A percentile compares a stretch with the other conserved stretches of the same genome.
Conservation (phyloP, 768 basidiomycete species). For the Pleurotus djamor region DNA sequence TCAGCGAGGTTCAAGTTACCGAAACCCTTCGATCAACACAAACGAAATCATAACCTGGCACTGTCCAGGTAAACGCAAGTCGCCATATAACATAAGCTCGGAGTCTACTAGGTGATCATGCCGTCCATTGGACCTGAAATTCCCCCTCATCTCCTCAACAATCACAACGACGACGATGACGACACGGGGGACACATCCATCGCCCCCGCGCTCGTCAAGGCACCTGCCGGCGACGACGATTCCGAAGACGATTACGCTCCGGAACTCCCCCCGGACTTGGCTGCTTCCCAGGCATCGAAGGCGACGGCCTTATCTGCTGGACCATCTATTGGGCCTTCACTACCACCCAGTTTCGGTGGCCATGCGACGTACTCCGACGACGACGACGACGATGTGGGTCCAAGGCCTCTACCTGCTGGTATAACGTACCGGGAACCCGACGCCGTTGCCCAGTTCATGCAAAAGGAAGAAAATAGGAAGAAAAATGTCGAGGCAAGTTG, state of each 20-base stretch:
- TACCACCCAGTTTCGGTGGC: constrained; percentile 19
- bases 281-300: constrained; percentile 23
- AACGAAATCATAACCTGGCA: no score
- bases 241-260: constrained; percentile 75
- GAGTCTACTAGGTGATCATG: constrained; percentile 24
- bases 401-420: constrained; percentile 64
- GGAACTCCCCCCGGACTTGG: constrained; percentile 70
- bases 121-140: constrained; percentile 55
- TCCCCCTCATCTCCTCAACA: constrained; percentile 42
- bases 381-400: constrained; percentile 82
- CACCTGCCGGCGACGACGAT: constrained; percentile 39
- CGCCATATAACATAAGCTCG: no score
- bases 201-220: constrained; percentile 10
- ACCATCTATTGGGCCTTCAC: constrained; percentile 47
- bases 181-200: constrained; percentile 12
- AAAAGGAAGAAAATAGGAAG: constrained; percentile 75
- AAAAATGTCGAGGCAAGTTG: constrained; percentile 59
- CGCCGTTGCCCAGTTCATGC: constrained; percentile 81
- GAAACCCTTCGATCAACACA: no score
- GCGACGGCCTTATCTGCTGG: constrained; percentile 17
- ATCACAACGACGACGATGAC: constrained; percentile 19
- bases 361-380: constrained; percentile 49
- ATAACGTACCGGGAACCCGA: constrained; percentile 44
- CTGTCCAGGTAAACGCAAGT: no score
- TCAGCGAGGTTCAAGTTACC: no score